phyloP scores from a whole-genome alignment of 1,139 yeast species.

The Candida sp. region DNA sequence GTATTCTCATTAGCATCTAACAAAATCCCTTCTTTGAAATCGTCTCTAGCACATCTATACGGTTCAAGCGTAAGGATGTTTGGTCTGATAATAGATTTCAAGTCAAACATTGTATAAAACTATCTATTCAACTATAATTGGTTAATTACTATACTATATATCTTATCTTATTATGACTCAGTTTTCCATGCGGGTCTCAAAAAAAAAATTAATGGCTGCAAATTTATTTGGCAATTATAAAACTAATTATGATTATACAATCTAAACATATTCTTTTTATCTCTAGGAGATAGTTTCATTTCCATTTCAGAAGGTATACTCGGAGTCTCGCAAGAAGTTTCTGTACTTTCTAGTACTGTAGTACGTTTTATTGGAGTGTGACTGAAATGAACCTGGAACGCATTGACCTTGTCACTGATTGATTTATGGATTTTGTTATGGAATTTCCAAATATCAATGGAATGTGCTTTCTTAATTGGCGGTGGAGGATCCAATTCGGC shows the following conservation, averaged over 20 bases:
- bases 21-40: constrained; percentile 79
- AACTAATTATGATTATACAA: background rate
- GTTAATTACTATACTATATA: too few relatives aligned
- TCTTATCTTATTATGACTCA: background rate
- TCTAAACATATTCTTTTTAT: background rate
- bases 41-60: constrained; percentile 95
- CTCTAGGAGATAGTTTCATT: background rate
- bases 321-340: background rate
- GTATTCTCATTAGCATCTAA: constrained; percentile 97
- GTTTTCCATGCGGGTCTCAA: background rate
- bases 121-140: too few relatives aligned
- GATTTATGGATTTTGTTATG: background rate
- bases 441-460: background rate
- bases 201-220: background rate
- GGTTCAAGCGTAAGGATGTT: constrained; percentile 81
- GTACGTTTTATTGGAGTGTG: background rate
- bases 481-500: background rate
- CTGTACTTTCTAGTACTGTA: background rate
- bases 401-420: background rate
- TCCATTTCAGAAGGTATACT: background rate
- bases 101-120: constrained; percentile 39
- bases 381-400: constrained; percentile 1
- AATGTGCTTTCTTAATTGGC: background rate
- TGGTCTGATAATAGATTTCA: constrained; percentile 69
- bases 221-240: background rate